Base-by-base conservation (phyloP, 805 yeast genomes). In the Nakazawaea pomicola region DNA sequence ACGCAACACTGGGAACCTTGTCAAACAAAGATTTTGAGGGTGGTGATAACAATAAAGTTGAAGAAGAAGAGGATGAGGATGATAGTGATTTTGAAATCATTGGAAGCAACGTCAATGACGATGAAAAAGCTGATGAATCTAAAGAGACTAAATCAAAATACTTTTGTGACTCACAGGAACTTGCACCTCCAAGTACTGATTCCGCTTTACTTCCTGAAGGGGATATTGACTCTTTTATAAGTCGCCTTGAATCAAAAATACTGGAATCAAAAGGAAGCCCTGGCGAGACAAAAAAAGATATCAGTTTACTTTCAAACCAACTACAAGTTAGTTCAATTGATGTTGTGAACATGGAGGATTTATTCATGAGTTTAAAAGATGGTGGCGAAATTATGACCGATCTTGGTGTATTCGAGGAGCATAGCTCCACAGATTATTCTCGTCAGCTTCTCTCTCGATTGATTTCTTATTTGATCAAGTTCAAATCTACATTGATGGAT, bases 81-180 rank as follows among this genome's bases (percentile, higher is more conserved):
- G 67, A 69, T 62, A 57, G 57, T 36, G 49, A 46, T 38, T 37
- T 52, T 17, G 53, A 51, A 51, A 40, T 45, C 9, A 40, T 45
- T 16, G 44, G 38, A 33, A 31, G 31, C 4, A 29, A 36, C 6
- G 38, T 27, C 12, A 28, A 28, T n/a, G 40, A 4, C 16, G 21
- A 36, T 5, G 11, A 21, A 14, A 28, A 24, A 17, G 29, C 9
- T 7, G 12, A 34, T 10, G 36, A 32, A 34, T 6, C 15, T 4
- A 21, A 16, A 4, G 21, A 24, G 21, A 16, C 14, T n/a, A 32
- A 32, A 15, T 34, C 38, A 7, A 34, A 34, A 24, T 27, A 27
- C n/a, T 34, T 34, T 24, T 17, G 16, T 12, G 28, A 24, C 16
- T 9, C 24, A 12, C 27, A 10, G 11, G 29, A 21, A 15, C 18